Base-by-base conservation (phyloP, 768 basidiomycete genomes). In the Suillus bovinus region DNA sequence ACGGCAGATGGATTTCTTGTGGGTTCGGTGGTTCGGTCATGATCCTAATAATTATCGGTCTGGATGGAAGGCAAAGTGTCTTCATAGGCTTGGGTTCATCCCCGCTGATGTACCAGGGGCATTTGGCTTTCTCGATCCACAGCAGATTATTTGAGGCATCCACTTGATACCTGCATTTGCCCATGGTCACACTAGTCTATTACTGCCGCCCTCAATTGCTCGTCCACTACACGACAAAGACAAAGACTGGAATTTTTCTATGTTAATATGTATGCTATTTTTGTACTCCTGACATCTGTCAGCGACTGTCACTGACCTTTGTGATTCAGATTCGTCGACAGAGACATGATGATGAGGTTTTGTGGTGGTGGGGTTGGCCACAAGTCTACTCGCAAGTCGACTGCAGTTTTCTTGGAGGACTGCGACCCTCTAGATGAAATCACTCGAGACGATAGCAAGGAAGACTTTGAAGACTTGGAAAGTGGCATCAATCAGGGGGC, bases 261-360 rank as follows among this genome's bases (percentile, higher is more conserved):
- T 66, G 68, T 79, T 2, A 75, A 72, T 50, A 59, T 62, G 64
- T 65, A 56, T 14, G 47, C 72, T 22, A 42, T 64, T 11, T 58
- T 64, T 11, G 55, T 75, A 4, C 57, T 50, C 41, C 41, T n/a
- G 20, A n/a, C 4, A 7, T 42, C 41, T 75, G 31, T 31, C 31
- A 31, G 31, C 4, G 31, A 31, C 31, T 31, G 78, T 80, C 53
- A 57, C 74, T 50, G 36, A 33, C 56, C 54, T 58, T 41, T 29
- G 17, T 41, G 4, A 10, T 42, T n/a, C 20, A 81, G 80, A 11
- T 80, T 79, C 60, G 75, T 76, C 27, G 78, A 80, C 62, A 66
- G 76, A 10, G 79, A 81, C 44, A 81, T 77, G 77, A 59, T 77
- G 24, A 77, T 79, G 72, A 67, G 76, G 20, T 77, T 67, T 53